Conservation (phyloP, 192 early-diverging fungal genomes). For the Podila clonocystis region DNA sequence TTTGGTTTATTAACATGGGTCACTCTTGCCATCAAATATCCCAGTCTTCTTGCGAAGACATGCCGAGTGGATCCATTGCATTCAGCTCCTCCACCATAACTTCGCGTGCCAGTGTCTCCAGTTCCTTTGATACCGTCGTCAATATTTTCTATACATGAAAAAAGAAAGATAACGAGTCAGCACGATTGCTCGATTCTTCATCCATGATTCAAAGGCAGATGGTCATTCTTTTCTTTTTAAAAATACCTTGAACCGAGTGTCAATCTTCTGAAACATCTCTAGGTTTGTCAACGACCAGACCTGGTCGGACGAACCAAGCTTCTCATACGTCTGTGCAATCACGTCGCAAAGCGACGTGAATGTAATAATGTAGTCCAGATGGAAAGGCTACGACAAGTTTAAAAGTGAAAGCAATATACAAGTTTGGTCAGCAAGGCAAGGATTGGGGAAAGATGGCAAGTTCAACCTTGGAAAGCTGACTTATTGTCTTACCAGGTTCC, state of each 20-base stretch:
- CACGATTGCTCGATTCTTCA: too few relatives aligned
- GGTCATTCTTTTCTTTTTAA: not conserved
- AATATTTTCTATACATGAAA: constrained; percentile 36
- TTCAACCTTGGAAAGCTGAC: not conserved
- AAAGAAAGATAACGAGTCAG: not conserved
- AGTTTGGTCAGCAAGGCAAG: too few relatives aligned
- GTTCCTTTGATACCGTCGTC: constrained; percentile 35
- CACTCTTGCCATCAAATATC: constrained; percentile 5
- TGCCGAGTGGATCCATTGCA: constrained; percentile 33
- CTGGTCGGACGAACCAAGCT: constrained; percentile 6
- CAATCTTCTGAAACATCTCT: constrained; percentile 44
- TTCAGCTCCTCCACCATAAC: constrained; percentile 40
- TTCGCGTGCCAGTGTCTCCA: constrained; percentile 37
- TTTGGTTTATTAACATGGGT: not conserved
- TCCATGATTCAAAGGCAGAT: too few relatives aligned
- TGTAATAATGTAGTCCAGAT: constrained; percentile 36
- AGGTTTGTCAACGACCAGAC: constrained; percentile 27
- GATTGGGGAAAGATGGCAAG: not conserved
- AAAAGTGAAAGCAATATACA: too few relatives aligned
- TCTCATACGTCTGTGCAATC: constrained; percentile 45
- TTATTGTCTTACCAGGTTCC: constrained; percentile 20
- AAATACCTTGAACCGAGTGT: constrained; percentile 49
- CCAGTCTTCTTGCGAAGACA: constrained; percentile 15
- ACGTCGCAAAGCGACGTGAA: constrained; percentile 42
- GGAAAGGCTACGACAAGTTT: constrained; percentile 20